Evolutionary conservation across 1,284 basidiomycete species (phyloP).

Genomic region (Melanopsichium pennsylvanicum): DNA sequence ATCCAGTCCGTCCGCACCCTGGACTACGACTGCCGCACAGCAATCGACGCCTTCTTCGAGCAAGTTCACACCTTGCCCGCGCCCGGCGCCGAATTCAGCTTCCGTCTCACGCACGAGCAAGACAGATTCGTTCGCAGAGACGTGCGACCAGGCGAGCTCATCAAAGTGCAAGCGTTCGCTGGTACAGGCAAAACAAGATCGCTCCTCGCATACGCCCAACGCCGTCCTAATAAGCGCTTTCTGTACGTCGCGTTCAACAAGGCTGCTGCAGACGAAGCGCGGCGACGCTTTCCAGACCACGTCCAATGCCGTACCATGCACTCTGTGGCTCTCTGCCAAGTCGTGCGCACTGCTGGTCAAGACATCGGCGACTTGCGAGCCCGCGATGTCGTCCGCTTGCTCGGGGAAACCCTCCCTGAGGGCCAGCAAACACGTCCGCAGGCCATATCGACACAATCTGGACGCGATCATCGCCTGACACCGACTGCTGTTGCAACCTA

Average conservation of each 20-base stretch:
- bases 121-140: conserved; percentile 44
- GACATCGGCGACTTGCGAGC: conserved; percentile 49
- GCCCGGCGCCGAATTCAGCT: conserved; percentile 7
- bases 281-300: conserved; percentile 47
- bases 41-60: conserved; percentile 43
- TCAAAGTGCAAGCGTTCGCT: conserved; percentile 59
- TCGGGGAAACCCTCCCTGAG: conserved; percentile 44
- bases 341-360: conserved; percentile 41
- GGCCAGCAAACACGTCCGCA: conserved; percentile 30
- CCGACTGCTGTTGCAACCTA: conserved; percentile 57
- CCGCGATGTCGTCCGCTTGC: conserved; percentile 47
- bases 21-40: conserved; percentile 47
- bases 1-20: conserved; percentile 45
- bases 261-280: conserved; percentile 51
- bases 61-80: conserved; percentile 8
- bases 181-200: conserved; percentile 60
- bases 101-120: conserved; percentile 58
- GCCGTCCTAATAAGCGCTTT: conserved; percentile 47
- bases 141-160: conserved; percentile 46
- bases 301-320: conserved; percentile 62
- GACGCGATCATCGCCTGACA: conserved; percentile 39
- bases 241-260: conserved; percentile 62
- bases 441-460: conserved; percentile 25
- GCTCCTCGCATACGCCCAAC: conserved; percentile 50
- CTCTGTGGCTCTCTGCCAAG: conserved; percentile 51